Percentiles rank a stretch among this genome's conserved stretches.
Evolutionary conservation across 495 filamentous ascomycete species (phyloP).

Genomic region (Xylaria intraflava): DNA sequence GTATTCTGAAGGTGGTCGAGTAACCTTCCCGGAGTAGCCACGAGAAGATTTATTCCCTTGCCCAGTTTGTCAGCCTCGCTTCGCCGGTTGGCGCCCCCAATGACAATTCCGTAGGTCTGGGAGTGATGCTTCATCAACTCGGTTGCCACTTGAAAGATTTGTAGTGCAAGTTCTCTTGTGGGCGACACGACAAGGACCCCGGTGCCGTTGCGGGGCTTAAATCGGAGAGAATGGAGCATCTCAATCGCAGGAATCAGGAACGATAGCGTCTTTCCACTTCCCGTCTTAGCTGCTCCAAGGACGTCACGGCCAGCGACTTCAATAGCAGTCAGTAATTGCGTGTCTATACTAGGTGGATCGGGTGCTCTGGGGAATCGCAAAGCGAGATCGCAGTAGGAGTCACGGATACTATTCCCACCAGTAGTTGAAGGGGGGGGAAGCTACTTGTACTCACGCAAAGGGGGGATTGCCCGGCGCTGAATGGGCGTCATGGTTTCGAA

Average conservation of each 20-base stretch:
- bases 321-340: neutral
- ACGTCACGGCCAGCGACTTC: slow-evolving; percentile 77
- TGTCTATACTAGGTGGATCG: neutral
- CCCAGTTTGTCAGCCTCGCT: slow-evolving; percentile 90
- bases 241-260: slow-evolving; percentile 94
- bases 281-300: slow-evolving; percentile 93
- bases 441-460: slow-evolving; percentile 39
- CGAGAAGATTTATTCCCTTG: slow-evolving; percentile 90
- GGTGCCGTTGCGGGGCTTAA: slow-evolving; percentile 72
- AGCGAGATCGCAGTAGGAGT: neutral
- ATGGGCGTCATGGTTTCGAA: slow-evolving; percentile 97
- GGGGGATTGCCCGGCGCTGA: slow-evolving; percentile 80
- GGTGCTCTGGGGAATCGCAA: neutral
- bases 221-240: slow-evolving; percentile 84
- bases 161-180: slow-evolving; percentile 84
- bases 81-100: slow-evolving; percentile 86
- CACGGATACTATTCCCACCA: neutral
- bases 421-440: neutral
- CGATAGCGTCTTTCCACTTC: slow-evolving; percentile 89
- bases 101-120: slow-evolving; percentile 92
- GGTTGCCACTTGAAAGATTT: slow-evolving; percentile 92
- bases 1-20: slow-evolving; percentile 95
- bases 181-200: slow-evolving; percentile 83
- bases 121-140: slow-evolving; percentile 75
- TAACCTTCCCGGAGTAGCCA: slow-evolving; percentile 87